phyloP scores from a whole-genome alignment of 2,329 filamentous ascomycete genomes.

The Penicillium sp. region DNA sequence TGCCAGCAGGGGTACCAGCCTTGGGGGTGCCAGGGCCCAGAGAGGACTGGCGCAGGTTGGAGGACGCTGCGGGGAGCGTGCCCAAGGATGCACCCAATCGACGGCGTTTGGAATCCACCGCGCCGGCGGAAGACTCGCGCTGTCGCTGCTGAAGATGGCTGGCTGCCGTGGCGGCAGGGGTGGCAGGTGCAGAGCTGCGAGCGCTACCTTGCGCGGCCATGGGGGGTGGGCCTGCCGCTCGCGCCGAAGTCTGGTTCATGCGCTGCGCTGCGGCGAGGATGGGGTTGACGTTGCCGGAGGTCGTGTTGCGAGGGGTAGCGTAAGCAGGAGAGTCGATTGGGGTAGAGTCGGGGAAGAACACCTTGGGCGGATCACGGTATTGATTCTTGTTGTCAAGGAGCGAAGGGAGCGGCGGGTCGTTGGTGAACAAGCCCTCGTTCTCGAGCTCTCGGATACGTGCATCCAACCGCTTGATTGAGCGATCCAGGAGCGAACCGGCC shows the following conservation, averaged over 20 bases:
- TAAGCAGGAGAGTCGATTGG: conserved; percentile 47
- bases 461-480: conserved; percentile 65
- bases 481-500: conserved; percentile 61
- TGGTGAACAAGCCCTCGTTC: conserved; percentile 60
- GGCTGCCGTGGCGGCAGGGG: conserved; percentile 42
- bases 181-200: conserved; percentile 50
- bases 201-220: conserved; percentile 41
- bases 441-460: conserved; percentile 62
- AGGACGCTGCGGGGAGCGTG: conserved; percentile 56
- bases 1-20: conserved; percentile 54
- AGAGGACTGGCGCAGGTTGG: conserved; percentile 61
- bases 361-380: conserved; percentile 49
- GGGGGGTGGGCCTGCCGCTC: conserved; percentile 39
- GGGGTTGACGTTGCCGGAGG: conserved; percentile 58
- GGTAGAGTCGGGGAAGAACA: conserved; percentile 52
- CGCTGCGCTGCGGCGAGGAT: conserved; percentile 56
- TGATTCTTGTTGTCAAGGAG: conserved; percentile 54
- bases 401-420: conserved; percentile 62
- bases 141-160: conserved; percentile 50
- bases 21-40: conserved; percentile 67
- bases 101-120: conserved; percentile 61
- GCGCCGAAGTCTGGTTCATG: conserved; percentile 44
- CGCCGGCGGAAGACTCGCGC: conserved; percentile 58
- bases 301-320: conserved; percentile 53
- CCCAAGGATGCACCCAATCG: conserved; percentile 57